A percentile compares a stretch with the other conserved stretches of the same genome.
Conservation (phyloP, 106 monocot genomes). For the Acorus gramineus region DNA sequence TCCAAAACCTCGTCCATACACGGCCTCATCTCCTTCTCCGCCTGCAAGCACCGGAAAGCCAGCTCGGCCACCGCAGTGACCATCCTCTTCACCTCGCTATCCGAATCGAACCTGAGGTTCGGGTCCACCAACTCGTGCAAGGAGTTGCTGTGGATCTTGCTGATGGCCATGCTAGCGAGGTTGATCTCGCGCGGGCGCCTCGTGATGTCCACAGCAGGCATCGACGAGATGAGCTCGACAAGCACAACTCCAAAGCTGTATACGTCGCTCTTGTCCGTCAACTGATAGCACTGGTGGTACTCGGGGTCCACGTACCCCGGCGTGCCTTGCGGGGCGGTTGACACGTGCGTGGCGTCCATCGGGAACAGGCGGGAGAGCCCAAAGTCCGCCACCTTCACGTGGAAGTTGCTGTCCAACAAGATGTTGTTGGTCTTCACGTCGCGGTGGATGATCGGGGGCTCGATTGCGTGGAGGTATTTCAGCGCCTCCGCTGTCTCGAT, state of each 20-base stretch:
- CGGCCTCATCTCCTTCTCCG: conserved; percentile 13
- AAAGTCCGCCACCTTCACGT: conserved; percentile 14
- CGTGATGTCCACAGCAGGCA: conserved; percentile 10
- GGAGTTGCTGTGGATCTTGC: conserved; percentile 3
- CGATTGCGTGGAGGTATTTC: conserved; percentile 6
- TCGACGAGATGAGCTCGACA: conserved; percentile 16
- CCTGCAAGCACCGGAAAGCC: conserved; percentile 13
- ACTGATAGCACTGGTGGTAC: conserved; percentile 20
- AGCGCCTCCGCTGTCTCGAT: conserved; percentile 14
- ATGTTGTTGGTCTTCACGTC: conserved; percentile 25
- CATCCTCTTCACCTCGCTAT: conserved; percentile 3
- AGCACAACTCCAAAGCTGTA: conserved; percentile 20
- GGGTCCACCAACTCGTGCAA: conserved; percentile 10
- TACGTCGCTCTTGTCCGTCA: conserved; percentile 22
- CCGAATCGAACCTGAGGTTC: conserved; percentile 1
- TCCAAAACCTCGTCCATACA: conserved; percentile 9
- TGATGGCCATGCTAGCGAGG: conserved; percentile 7
- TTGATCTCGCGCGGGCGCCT: conserved; percentile 12
- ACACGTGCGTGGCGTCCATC: conserved; percentile 6
- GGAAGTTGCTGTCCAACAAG: conserved; percentile 13
- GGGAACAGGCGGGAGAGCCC: conserved; percentile 17
- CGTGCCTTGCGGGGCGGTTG: conserved; percentile 18
- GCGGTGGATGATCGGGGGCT: conserved; percentile 18
- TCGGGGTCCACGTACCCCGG: conserved; percentile 19
- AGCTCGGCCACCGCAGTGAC: background rate